Evolutionary conservation across 164 flowering plant genomes (phyloP), one percentile per base, ranked within the genome.

Genomic region (grape (Vitis vinifera)): DNA sequence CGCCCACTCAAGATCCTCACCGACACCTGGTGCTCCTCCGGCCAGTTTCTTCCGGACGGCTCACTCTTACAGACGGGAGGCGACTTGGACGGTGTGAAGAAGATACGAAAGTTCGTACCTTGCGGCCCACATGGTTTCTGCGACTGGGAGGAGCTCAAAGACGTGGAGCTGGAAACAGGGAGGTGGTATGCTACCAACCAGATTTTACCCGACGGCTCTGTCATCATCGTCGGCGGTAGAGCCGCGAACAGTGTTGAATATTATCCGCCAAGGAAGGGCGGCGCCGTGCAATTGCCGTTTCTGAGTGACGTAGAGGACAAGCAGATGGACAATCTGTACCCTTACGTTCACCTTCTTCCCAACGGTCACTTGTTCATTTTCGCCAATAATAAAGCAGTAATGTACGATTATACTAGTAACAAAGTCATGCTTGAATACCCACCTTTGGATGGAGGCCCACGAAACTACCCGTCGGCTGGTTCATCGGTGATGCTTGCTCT

Each of bases 21-120:
- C 75, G 97, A 95, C 89, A 88, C 97, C 9, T 95, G 97, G 99
- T 95, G 99, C 88, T 92, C 97, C 9, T 93, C 99, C 68, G 99
- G 98, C 9, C 91, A 86, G 70, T 86, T 93, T 69, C 87, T 93
- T 71, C 89, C 96, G 37, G 93, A 92, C 79, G 97, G 99, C 14
- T 83, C 90, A 1, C 87, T 95, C 50, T 58, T 93, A 7, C 98
- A 95, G 30, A 93, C 98, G 37, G 98, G 99, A 9, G 99, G 99
- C 23, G 88, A 79, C 66, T 44, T 82, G 1, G 92, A 87, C 67
- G 99, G 98, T 6, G 52, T 70, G 8, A 71, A 56, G 12, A 90
- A 86, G 69, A 75, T 95, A 72, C 76, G 95, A 1, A 78, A 65
- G 52, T 80, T 80, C 62, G 47, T 51, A 0, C 84, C 87, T 8